A percentile compares a stretch with the other conserved stretches of the same genome.
phyloP scores from a whole-genome alignment of 2,329 filamentous ascomycete species.

The Paecilomyces variotii region DNA sequence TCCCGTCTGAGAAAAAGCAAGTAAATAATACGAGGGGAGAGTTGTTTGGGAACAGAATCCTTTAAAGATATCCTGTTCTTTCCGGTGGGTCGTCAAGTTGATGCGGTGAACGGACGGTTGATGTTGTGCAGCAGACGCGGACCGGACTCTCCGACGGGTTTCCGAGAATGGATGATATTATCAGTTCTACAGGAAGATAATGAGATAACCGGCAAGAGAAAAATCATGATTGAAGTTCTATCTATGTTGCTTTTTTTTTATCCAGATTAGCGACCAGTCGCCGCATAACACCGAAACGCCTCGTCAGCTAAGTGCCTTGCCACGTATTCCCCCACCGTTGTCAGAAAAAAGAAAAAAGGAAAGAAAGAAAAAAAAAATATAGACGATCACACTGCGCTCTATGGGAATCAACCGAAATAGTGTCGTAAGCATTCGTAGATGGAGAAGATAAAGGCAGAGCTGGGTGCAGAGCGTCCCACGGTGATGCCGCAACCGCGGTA shows the following conservation, averaged over 20 bases:
- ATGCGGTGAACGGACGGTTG: neutral
- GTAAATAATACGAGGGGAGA: neutral
- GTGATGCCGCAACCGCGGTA: conserved; percentile 96
- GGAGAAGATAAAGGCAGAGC: conserved; percentile 97
- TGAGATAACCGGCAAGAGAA: neutral
- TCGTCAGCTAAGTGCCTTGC: neutral
- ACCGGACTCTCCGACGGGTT: neutral
- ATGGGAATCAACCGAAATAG: conserved; percentile 41
- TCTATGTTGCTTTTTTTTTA: neutral
- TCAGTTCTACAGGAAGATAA: neutral
- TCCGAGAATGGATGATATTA: neutral
- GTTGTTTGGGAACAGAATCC: neutral
- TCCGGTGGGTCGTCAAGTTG: neutral
- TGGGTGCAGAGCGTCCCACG: conserved; percentile 76
- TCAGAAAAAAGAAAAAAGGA: neutral
- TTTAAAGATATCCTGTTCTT: neutral
- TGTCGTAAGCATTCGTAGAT: conserved; percentile 82
- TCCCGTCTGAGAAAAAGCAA: conserved; percentile 1
- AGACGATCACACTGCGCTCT: conserved; percentile 11
- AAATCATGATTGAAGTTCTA: neutral
- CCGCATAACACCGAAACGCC: neutral
- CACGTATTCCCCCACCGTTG: neutral
- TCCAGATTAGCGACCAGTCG: neutral
- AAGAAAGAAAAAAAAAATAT: conserved; percentile 6
- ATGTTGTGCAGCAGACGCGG: neutral